Evolutionary conservation across 352 stramenopile genomes (phyloP).

Genomic region (Phytophthora gonapodyides): DNA sequence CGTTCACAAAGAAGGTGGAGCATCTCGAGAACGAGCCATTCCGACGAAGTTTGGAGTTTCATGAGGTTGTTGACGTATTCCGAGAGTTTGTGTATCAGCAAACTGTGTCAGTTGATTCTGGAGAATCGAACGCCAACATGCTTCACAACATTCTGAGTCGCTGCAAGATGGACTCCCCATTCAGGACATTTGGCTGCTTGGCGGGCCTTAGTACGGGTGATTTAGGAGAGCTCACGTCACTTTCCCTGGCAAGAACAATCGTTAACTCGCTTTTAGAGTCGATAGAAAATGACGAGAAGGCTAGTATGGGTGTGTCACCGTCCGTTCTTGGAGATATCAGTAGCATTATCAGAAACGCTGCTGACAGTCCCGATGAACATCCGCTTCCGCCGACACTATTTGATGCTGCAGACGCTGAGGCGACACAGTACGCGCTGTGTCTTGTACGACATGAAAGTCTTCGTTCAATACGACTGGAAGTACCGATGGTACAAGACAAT

Average conservation of each 20-base stretch:
- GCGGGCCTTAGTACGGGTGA: not conserved
- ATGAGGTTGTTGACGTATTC: conserved; percentile 61
- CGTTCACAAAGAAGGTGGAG: not conserved
- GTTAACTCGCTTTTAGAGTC: conserved; percentile 24
- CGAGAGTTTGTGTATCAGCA: conserved; percentile 31
- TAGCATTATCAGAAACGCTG: conserved; percentile 13
- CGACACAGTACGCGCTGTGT: conserved; percentile 49
- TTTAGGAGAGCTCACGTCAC: not conserved
- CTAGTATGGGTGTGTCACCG: conserved; percentile 21
- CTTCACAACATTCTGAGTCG: conserved; percentile 25
- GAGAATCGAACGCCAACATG: not conserved
- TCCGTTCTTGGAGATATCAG: conserved; percentile 43
- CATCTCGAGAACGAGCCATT: conserved; percentile 28
- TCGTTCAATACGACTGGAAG: not conserved
- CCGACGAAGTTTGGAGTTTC: conserved; percentile 46
- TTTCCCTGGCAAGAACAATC: conserved; percentile 27
- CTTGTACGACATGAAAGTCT: conserved; percentile 9
- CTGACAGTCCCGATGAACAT: not conserved
- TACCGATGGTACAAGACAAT: not conserved
- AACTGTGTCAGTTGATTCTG: too few species aligned
- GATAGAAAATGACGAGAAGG: not conserved
- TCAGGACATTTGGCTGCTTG: conserved; percentile 9
- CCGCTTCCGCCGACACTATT: conserved; percentile 44
- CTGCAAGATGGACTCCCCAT: conserved; percentile 31
- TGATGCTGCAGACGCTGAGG: conserved; percentile 59